Evolutionary conservation across 345 rosid species (phyloP).

Genomic region (Dovyalis caffra): DNA sequence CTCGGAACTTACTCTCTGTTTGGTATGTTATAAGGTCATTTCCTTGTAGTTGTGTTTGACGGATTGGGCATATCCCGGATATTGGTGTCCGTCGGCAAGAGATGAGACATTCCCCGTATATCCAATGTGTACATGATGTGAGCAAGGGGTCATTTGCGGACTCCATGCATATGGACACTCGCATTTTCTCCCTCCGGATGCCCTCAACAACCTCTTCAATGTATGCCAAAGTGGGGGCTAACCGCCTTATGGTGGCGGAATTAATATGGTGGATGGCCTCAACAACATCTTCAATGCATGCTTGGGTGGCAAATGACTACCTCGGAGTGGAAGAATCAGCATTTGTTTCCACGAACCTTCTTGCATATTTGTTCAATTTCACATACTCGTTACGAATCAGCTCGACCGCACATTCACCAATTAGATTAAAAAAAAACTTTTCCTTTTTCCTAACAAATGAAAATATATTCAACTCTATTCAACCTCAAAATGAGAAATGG

Average conservation of each 20-base stretch:
- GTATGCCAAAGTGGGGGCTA: constrained; percentile 41
- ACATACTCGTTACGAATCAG: constrained; percentile 44
- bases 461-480: not conserved
- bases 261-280: not conserved
- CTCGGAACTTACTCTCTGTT: constrained; percentile 41
- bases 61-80: constrained; percentile 11
- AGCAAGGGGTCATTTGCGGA: no score
- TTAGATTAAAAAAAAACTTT: not conserved
- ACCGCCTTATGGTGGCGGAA: constrained; percentile 15
- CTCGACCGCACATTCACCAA: constrained; percentile 27
- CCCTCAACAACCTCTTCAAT: constrained; percentile 50
- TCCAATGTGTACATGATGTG: no score
- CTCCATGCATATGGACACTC: constrained; percentile 43
- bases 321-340: constrained; percentile 5
- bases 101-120: no score
- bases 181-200: constrained; percentile 36
- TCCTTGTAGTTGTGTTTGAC: constrained; percentile 41
- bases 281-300: not conserved
- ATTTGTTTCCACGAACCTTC: constrained; percentile 47
- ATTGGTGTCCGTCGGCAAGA: no score
- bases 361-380: constrained; percentile 55
- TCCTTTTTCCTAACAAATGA: not conserved
- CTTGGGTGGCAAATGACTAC: not conserved
- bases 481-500: constrained; percentile 69
- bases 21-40: constrained; percentile 53